These are phyloP conservation scores for Condylostoma magnum DNA, from an alignment of 169 alveolate species.

Conservation along the genomic window DNA sequence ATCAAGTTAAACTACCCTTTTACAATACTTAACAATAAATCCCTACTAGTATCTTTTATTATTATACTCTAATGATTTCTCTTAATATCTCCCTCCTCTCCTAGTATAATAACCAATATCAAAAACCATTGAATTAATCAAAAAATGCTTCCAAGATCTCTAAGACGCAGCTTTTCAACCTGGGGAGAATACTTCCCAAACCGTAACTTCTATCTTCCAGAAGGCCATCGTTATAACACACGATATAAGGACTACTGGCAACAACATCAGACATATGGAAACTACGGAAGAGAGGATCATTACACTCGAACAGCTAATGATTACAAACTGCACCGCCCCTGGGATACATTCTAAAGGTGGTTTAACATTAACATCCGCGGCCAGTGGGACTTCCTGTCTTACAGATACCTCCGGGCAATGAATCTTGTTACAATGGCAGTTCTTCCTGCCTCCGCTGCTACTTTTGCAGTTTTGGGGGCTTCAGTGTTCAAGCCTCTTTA, in stretches of 20 bases:
- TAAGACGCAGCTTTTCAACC: background rate
- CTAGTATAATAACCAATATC: too few species aligned
- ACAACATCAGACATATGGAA: conserved; percentile 28
- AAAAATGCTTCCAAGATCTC: too few species aligned
- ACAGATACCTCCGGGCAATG: conserved; percentile 28
- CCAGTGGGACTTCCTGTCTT: conserved; percentile 29
- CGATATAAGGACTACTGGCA: conserved; percentile 23
- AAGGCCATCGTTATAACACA: conserved; percentile 29
- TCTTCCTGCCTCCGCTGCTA: conserved; percentile 19
- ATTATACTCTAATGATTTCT: too few species aligned
- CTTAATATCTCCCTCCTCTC: too few species aligned
- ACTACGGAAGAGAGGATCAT: conserved; percentile 20
- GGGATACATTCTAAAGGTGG: conserved; percentile 28
- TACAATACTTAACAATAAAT: too few species aligned
- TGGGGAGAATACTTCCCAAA: conserved; percentile 33
- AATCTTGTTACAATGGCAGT: conserved; percentile 17
- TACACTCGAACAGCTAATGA: conserved; percentile 19
- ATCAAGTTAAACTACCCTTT: too few species aligned
- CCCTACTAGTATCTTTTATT: too few species aligned
- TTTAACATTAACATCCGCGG: conserved; percentile 13
- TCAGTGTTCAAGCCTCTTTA: conserved; percentile 26
- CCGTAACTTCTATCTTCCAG: conserved; percentile 22
- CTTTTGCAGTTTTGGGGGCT: conserved; percentile 10
- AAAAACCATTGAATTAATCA: too few species aligned
- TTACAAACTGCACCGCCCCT: conserved; percentile 28